Base-by-base conservation (phyloP, 2,329 filamentous ascomycete species). In the Ascochyta koolunga region DNA sequence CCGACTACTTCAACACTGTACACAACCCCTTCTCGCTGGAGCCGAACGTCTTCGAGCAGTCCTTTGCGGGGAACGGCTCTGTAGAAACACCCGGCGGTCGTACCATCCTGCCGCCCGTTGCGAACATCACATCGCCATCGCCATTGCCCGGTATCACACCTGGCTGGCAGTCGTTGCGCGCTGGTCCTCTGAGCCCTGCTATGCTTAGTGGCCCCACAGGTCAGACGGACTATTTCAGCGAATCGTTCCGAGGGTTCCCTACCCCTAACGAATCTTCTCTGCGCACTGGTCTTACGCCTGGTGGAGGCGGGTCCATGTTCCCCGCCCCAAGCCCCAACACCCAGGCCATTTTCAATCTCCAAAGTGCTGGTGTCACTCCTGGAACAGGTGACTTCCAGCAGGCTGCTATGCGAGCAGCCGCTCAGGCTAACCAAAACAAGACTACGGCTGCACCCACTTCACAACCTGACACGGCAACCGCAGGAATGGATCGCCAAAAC, bases 191-290 rank as follows among this genome's bases (percentile, higher is more conserved):
- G 64, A 98, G 95, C 76, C 95, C 95, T 79, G 95, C 93, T 60
- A 98, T 99, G 93, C 87, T 99, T 50, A 91, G 92, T 40, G 95
- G 92, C 21, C 95, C 86, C 35, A 82, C 85, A 19, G 80, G 79
- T 38, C 76, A 78, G 50, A 89, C 85, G 73, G 92, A 97, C 72
- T 98, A 97, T 78, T 96, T 97, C 72, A 84, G 85, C 64, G 91
- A 96, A 68, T 88, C 87, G 46, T 89, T 96, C 60, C 86, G 90
- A 61, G 87, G 91, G 65, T 96, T 96, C 70, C 91, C 92, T 4
- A 98, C 95, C 4, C 93, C 93, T 0, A 97, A 97, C 85, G 95
- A 99, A 78, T 98, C 93, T 7, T 96, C 91, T 3, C 80, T 98
- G 46, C 85, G 95, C 56, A 95, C 92, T 56, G 95, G 95, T 51